A percentile compares a stretch with the other conserved stretches of the same genome.
Evolutionary conservation across 2,329 filamentous ascomycete species (phyloP).

Genomic region (Furcasterigmium sp.): DNA sequence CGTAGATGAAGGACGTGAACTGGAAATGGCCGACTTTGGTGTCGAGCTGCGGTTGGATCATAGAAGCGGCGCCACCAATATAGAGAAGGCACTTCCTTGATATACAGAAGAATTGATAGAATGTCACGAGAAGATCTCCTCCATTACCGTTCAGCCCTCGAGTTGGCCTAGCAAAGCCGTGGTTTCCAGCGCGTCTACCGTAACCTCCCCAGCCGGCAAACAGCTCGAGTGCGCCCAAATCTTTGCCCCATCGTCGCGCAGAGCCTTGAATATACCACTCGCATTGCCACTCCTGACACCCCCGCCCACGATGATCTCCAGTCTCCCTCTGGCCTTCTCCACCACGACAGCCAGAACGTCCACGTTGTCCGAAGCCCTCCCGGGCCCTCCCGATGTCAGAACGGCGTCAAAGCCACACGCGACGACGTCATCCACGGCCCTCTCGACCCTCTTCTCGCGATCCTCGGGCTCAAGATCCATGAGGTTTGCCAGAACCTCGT

Average conservation of each 20-base stretch:
- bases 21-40: too few relatives aligned
- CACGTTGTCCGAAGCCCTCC: conserved; percentile 33
- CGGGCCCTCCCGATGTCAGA: conserved; percentile 47
- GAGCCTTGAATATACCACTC: conserved; percentile 15
- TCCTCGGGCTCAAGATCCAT: conserved; percentile 11
- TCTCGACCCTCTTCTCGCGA: conserved; percentile 1
- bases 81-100: too few relatives aligned
- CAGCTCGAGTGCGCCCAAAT: conserved; percentile 47
- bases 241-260: conserved; percentile 17
- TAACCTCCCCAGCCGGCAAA: conserved; percentile 16
- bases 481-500: conserved; percentile 32
- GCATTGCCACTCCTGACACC: conserved; percentile 41
- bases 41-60: too few relatives aligned
- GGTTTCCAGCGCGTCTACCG: conserved; percentile 21
- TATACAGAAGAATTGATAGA: too few relatives aligned
- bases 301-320: conserved; percentile 49
- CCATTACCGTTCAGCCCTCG: neutral
- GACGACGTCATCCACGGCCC: conserved; percentile 27
- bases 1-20: too few relatives aligned
- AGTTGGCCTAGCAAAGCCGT: neutral
- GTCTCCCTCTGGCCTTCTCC: conserved; percentile 13
- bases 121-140: too few relatives aligned
- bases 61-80: too few relatives aligned
- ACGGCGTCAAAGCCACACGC: conserved; percentile 43
- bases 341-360: conserved; percentile 30